Evolutionary conservation across 176 grass and related monocot species (phyloP).

Genomic region (Eleusine coracana): DNA sequence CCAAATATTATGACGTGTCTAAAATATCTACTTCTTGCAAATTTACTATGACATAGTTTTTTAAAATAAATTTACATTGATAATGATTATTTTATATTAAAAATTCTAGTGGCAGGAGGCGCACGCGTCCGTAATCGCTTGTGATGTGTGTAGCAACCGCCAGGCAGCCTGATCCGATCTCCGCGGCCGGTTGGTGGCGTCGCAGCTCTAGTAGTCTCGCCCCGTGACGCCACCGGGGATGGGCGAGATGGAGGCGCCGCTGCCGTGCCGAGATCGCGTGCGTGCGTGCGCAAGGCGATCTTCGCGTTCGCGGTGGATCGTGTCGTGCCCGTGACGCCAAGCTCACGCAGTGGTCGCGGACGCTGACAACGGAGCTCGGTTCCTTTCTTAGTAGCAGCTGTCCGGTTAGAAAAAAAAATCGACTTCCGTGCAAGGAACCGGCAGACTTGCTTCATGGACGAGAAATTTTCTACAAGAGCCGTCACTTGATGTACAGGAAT

Average conservation of each 20-base stretch:
- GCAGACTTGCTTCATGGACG: no score
- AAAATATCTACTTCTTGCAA: no score
- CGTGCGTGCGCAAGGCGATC: not conserved
- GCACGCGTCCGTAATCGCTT: not conserved
- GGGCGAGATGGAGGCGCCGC: no score
- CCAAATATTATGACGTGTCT: no score
- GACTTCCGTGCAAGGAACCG: not conserved
- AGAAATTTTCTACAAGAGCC: not conserved
- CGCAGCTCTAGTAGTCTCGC: not conserved
- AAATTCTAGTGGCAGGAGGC: no score
- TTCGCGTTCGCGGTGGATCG: not conserved
- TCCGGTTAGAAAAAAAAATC: not conserved
- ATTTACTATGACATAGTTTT: no score
- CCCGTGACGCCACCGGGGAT: not conserved
- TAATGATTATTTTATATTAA: no score
- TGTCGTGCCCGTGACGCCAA: conserved; percentile 19
- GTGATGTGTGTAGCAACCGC: not conserved
- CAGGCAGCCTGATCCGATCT: not conserved
- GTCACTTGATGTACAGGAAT: not conserved
- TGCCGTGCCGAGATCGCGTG: not conserved
- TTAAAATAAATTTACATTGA: no score
- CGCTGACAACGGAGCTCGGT: not conserved
- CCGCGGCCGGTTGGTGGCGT: not conserved
- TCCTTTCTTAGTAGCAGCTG: not conserved
- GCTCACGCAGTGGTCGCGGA: not conserved